phyloP scores from a whole-genome alignment of 2,329 filamentous ascomycete genomes.

The Clonostachys byssicola region DNA sequence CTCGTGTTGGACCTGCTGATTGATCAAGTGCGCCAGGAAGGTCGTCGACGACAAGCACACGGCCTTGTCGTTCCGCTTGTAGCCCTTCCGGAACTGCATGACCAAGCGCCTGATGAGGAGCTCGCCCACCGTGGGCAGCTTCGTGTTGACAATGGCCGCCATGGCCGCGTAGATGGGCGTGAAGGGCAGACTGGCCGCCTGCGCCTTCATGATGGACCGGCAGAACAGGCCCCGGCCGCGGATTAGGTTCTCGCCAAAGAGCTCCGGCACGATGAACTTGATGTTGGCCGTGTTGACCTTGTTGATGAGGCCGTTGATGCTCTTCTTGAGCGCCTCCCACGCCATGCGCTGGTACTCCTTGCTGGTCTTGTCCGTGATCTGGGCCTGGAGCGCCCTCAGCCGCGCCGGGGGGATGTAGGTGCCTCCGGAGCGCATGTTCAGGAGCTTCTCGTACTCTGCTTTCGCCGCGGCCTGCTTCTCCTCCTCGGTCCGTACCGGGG shows the following conservation, averaged over 20 bases:
- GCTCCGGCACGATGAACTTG: conserved; percentile 92
- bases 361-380: conserved; percentile 93
- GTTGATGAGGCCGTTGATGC: conserved; percentile 97
- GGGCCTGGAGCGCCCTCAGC: conserved; percentile 85
- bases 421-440: conserved; percentile 90
- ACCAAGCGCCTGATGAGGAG: conserved; percentile 80
- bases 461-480: conserved; percentile 86
- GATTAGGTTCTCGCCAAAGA: conserved; percentile 92
- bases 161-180: conserved; percentile 96
- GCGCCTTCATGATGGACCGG: conserved; percentile 96
- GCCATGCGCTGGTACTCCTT: conserved; percentile 99
- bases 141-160: conserved; percentile 95
- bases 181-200: conserved; percentile 91
- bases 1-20: conserved; percentile 93
- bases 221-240: conserved; percentile 91
- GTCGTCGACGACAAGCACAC: conserved; percentile 91
- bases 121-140: conserved; percentile 91
- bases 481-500: conserved; percentile 59
- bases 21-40: conserved; percentile 92
- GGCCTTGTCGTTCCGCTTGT: conserved; percentile 94
- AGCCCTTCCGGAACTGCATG: conserved; percentile 91
- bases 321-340: conserved; percentile 98
- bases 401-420: conserved; percentile 94
- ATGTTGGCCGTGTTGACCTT: conserved; percentile 98
- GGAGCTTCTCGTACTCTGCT: conserved; percentile 87